Percentiles rank a stretch among this genome's conserved stretches.
Conservation (phyloP, 129 eudicot genomes). For the Helichrysum umbraculigerum region DNA sequence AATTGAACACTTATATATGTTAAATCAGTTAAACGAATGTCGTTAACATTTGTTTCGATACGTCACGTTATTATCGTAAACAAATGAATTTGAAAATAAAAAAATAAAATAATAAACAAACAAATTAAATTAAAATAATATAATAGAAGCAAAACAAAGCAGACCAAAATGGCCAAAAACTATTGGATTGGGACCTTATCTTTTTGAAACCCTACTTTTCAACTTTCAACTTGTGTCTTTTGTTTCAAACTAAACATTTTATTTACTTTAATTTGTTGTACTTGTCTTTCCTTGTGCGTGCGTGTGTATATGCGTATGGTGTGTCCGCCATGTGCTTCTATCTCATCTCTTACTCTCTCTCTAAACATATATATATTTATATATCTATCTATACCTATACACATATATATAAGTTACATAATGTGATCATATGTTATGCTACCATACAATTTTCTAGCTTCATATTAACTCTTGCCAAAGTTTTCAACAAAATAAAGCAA, state of each 20-base stretch:
- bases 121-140: not conserved
- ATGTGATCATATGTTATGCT: slow-evolving; percentile 17
- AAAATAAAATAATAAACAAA: not conserved
- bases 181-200: slow-evolving; percentile 41
- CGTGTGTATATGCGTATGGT: slow-evolving; percentile 30
- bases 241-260: slow-evolving; percentile 29
- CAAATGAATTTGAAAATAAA: not conserved
- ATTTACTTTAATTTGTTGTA: slow-evolving; percentile 22
- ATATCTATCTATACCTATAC: not conserved
- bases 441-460: not conserved
- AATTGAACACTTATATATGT: not conserved
- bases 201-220: slow-evolving; percentile 34
- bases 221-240: slow-evolving; percentile 33
- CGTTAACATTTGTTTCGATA: too few species aligned
- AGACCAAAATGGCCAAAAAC: slow-evolving; percentile 15
- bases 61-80: not conserved
- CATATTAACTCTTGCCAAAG: slow-evolving; percentile 19
- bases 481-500: slow-evolving; percentile 9
- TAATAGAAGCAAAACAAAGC: not conserved
- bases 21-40: too few species aligned
- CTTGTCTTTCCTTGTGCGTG: slow-evolving; percentile 32
- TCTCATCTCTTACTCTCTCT: not conserved
- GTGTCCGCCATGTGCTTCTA: slow-evolving; percentile 31
- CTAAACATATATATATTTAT: slow-evolving; percentile 1
- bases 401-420: slow-evolving; percentile 20